Evolutionary conservation across 1,284 basidiomycete genomes (phyloP), one percentile per base, ranked within the genome.

Genomic region (Vanrija sp.): DNA sequence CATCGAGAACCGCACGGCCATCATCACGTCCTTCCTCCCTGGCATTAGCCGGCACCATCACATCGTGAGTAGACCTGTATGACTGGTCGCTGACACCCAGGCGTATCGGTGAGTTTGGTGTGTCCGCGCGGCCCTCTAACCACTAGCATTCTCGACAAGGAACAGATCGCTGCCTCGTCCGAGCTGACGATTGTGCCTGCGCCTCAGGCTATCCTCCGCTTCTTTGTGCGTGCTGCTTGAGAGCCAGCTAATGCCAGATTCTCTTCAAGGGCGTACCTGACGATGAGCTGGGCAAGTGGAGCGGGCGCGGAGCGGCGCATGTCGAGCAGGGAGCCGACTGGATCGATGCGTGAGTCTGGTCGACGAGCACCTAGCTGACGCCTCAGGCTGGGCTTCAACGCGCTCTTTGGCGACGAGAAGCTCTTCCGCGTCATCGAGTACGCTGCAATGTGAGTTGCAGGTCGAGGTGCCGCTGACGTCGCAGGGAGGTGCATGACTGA

Each of bases 391-490:
- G 67, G 68, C 1, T 73, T 66, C 63, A 56, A 60, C 2, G 61
- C 66, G 23, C 46, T 74, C 45, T 34, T 34, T 14, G 43, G 55
- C 25, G 66, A 76, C 55, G 71, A 73, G 25, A 57, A 46, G 16
- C 56, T 73, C 43, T 76, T 74, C 54, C 64, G 74, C 38, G 69
- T 73, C 18, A 66, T 76, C 44, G 74, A 76, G 58, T 74, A 73
- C 51, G 71, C 67, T 5, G 69, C 71, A 6, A 73, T 74, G 74
- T 74, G 62, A 64, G 72, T 68, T n/a, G 18, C 6, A 7, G 0
- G 0, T 3, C 7, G 4, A 14, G 7, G 16, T 6, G 21, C 12
- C 6, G 51, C 54, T 56, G 38, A 58, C 50, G 29, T 34, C 10
- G 19, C 48, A 60, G 58, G 58, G 58, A 60, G 46, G 52, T 60